Base-by-base conservation (phyloP, 2,329 filamentous ascomycete species). In the Hymenoscyphus infarciens region DNA sequence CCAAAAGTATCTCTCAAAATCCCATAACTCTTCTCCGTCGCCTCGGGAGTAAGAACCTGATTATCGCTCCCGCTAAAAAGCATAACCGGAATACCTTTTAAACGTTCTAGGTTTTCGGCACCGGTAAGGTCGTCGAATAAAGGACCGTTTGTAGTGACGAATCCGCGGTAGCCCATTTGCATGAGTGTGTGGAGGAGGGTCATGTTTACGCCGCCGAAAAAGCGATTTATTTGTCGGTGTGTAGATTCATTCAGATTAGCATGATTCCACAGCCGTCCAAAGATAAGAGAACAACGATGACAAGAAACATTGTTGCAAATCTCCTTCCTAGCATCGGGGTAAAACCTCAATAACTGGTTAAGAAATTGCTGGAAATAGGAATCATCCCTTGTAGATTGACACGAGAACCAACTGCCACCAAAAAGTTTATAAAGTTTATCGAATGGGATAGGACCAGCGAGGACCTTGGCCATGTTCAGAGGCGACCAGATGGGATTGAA, bases 131-230 rank as follows among this genome's bases (percentile, higher is more conserved):
- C 74, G 25, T 78, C 74, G 67, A 76, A 81, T 1, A 77, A 67
- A 0, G 82, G 82, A 0, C 68, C 79, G 69, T 87, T 86, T 61
- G 74, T 75, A 69, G 83, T 83, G 27, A 82, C 82, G 63, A 78
- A 73, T 19, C 82, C 83, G 5, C 77, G 73, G 64, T 68, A 71
- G 5, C 85, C 86, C 76, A 83, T 82, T 39, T 75, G 75, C 79
- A 86, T 86, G 11, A 88, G 78, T 62, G 86, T 76, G 39, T 79
- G 72, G 57, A 87, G 77, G 64, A 83, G 75, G 1, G 77, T 79
- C 83, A 87, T 87, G 72, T 83, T 84, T 60, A 85, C 81, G 60
- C 86, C 86, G 67, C 83, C 83, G 62, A 89, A 83, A 74, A 87
- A 85, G 35, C 81, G 79, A 71, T 85, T 80, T 56, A 87, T 81